Evolutionary conservation across 495 filamentous ascomycete species (phyloP), one percentile per base, ranked within the genome.

Genomic region (Parmelia sp.): DNA sequence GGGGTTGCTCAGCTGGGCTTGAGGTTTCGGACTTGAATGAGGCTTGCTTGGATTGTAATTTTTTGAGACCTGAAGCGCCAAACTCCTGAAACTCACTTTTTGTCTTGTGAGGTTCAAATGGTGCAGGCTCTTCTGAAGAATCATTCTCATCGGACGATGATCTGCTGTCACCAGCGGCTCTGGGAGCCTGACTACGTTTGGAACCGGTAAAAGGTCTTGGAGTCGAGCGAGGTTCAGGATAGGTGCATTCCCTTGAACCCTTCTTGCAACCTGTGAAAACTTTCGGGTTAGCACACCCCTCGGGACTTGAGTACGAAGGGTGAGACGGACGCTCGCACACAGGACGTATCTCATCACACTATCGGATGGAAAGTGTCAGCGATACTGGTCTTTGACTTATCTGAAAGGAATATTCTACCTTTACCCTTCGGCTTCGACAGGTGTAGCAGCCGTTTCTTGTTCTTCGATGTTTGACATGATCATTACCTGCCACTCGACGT

Each of bases 391-490:
- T 56, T 58, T 35, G 31, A 58, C 36, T 56, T 31, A 11, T 51
- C 33, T 10, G 51, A 33, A 19, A 42, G n/a, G 51, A 60, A 45
- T 36, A 61, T 49, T 60, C 65, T 80, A 90, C 90, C 85, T 98
- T 98, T 62, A 98, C 91, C 68, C 94, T 82, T 55, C 94, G 83
- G 64, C 85, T 84, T 70, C 94, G 84, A 73, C 94, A 98, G 19
- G 94, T 98, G 75, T 89, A 96, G 76, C 94, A 98, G 40, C 94
- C 94, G 63, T 90, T 96, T 66, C 94, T 82, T 55, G 94, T 97
- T 65, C 94, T 86, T 58, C 92, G 88, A 71, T 97, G 93, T 73
- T 97, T 98, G 69, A 96, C 89, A 68, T 90, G 87, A 62, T 96
- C 92, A 21, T 80, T 73, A 21, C 84, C 82, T 8, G 82, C 75